Conservation (phyloP, 805 yeast species). For the Babjeviella inositovora region DNA sequence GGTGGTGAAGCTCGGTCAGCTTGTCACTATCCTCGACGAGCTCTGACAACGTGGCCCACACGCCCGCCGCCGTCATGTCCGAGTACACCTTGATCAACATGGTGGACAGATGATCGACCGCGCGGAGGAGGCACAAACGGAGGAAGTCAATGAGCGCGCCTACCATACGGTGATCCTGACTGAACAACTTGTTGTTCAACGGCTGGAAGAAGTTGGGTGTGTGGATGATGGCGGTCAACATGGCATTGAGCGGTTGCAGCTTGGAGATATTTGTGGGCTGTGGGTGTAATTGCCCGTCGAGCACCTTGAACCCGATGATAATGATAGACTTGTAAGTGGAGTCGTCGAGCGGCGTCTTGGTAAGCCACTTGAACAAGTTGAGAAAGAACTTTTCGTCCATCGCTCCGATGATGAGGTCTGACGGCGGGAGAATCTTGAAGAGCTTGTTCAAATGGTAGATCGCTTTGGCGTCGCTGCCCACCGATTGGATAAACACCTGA, state of each 20-base stretch:
- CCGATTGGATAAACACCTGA: too few species aligned
- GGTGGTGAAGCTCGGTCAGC: conserved; percentile 10
- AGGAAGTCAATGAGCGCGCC: conserved; percentile 23
- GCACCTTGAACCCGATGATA: conserved; percentile 11
- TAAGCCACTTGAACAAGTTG: conserved; percentile 21
- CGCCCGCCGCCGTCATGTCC: too few species aligned
- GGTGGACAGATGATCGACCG: too few species aligned
- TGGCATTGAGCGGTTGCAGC: too few species aligned
- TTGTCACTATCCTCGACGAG: conserved; percentile 2
- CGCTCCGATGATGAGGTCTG: conserved; percentile 13
- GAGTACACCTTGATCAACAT: too few species aligned
- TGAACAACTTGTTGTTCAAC: conserved; percentile 21
- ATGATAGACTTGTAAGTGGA: conserved; percentile 28
- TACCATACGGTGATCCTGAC: conserved; percentile 26
- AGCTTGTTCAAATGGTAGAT: conserved; percentile 34
- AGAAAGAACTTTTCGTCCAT: conserved; percentile 22
- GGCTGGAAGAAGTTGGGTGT: conserved; percentile 22
- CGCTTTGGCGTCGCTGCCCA: too few species aligned
- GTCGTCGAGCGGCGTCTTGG: conserved; percentile 22
- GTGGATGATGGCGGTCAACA: conserved; percentile 11
- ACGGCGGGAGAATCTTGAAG: conserved; percentile 25
- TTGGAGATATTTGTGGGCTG: too few species aligned
- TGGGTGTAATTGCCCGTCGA: conserved; percentile 8
- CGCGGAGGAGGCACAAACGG: conserved; percentile 26
- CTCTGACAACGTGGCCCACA: not conserved